Conservation (phyloP, 352 stramenopile species). For the Thalassiosira mediterranea region DNA sequence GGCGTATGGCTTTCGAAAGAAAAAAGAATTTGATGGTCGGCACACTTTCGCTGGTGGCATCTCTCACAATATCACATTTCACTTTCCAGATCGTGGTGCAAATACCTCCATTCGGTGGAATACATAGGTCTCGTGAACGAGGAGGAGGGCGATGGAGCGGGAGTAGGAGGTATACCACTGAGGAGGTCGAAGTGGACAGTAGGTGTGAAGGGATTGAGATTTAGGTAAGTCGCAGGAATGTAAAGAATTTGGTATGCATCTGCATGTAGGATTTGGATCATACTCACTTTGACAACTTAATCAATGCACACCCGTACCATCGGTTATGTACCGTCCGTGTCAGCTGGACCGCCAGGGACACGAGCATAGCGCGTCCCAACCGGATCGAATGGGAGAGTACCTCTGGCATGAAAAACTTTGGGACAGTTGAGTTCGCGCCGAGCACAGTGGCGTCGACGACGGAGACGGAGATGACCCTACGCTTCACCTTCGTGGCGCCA, state of each 20-base stretch:
- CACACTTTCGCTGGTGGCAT: no score
- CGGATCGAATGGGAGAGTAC: slow-evolving; percentile 75
- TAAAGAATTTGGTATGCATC: no score
- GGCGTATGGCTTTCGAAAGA: no score
- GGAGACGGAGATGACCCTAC: slow-evolving; percentile 60
- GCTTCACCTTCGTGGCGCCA: slow-evolving; percentile 66
- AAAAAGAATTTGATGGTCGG: no score
- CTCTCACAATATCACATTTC: no score
- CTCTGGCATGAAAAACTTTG: slow-evolving; percentile 71
- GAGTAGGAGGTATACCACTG: slow-evolving; percentile 11
- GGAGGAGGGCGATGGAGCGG: background rate
- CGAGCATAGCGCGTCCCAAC: slow-evolving; percentile 50
- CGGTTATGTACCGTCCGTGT: no score
- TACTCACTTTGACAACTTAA: no score
- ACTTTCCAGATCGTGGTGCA: slow-evolving; percentile 56
- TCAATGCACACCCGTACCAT: no score
- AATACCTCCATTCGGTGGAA: slow-evolving; percentile 72
- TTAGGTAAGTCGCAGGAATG: slow-evolving; percentile 47
- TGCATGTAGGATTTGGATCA: no score
- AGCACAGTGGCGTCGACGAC: background rate
- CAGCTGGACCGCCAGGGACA: slow-evolving; percentile 64
- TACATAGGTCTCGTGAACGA: slow-evolving; percentile 40
- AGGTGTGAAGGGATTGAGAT: slow-evolving; percentile 59
- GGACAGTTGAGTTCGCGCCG: slow-evolving; percentile 61
- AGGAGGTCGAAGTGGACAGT: slow-evolving; percentile 72